phyloP scores from a whole-genome alignment of 257 asterid genomes.

The Scutellaria baicalensis region DNA sequence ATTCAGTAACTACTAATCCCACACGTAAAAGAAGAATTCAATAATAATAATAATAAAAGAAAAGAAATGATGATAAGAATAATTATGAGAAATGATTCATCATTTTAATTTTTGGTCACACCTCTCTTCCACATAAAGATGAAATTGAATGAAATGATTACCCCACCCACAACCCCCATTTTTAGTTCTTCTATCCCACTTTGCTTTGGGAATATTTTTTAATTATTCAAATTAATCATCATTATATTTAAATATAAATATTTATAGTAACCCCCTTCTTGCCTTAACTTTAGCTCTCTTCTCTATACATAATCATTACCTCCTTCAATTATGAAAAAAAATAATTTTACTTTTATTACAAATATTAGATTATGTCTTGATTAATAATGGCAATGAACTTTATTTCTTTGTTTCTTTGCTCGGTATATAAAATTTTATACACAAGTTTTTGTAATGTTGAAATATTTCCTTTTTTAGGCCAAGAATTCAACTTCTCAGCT shows the following conservation, averaged over 20 bases:
- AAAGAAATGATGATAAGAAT: conserved; percentile 24
- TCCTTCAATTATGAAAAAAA: background rate
- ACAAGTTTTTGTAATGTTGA: no score
- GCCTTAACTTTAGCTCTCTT: conserved; percentile 8
- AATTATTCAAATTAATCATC: conserved; percentile 22
- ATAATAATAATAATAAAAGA: background rate
- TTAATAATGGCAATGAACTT: no score
- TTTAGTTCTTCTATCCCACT: conserved; percentile 6
- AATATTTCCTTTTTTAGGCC: no score
- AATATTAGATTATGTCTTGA: no score
- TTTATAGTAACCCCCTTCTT: conserved; percentile 3
- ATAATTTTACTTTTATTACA: no score
- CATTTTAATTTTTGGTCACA: background rate
- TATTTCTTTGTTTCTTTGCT: no score
- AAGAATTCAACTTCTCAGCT: no score
- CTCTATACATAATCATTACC: conserved; percentile 23
- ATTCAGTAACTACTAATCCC: conserved; percentile 24
- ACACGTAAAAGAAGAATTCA: conserved; percentile 46
- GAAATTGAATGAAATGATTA: conserved; percentile 34
- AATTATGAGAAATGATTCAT: conserved; percentile 38
- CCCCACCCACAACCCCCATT: conserved; percentile 22
- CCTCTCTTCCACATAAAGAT: conserved; percentile 27
- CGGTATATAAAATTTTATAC: background rate
- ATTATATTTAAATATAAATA: no score
- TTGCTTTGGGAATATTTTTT: conserved; percentile 17